phyloP scores from a whole-genome alignment of 2,329 filamentous ascomycete genomes.

The Macrophomina phaseolina region DNA sequence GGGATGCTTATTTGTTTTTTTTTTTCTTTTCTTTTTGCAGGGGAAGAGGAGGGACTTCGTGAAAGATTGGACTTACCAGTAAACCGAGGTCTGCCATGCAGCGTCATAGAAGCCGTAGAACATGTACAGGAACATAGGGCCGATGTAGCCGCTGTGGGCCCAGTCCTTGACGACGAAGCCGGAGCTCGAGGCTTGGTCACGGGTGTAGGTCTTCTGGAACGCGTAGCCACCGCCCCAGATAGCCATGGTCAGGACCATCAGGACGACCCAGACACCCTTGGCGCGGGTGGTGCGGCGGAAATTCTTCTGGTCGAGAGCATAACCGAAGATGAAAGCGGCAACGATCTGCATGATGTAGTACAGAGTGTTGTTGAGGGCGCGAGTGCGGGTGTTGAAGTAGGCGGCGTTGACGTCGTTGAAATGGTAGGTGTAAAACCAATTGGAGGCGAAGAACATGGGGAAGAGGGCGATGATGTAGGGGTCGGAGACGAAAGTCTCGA shows the following conservation, averaged over 20 bases:
- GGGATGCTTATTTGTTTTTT: too few relatives aligned
- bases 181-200: conserved; percentile 39
- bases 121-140: conserved; percentile 86
- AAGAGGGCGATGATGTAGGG: conserved; percentile 77
- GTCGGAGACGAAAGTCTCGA: conserved; percentile 72
- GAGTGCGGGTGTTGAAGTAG: conserved; percentile 75
- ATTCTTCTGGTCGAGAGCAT: conserved; percentile 64
- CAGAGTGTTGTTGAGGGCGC: conserved; percentile 77
- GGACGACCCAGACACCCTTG: conserved; percentile 63
- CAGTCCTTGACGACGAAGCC: conserved; percentile 63
- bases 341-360: conserved; percentile 82
- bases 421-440: conserved; percentile 82
- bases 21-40: too few relatives aligned
- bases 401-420: conserved; percentile 75
- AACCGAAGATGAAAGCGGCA: conserved; percentile 75
- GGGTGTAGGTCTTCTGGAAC: conserved; percentile 69
- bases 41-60: too few relatives aligned
- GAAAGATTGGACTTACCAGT: conserved; percentile 66
- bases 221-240: conserved; percentile 86
- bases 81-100: conserved; percentile 86
- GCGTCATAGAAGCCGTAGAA: conserved; percentile 92
- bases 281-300: conserved; percentile 71
- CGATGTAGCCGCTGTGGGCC: conserved; percentile 70
- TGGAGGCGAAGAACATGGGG: conserved; percentile 79
- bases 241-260: conserved; percentile 74